Evolutionary conservation across 441 rosid species (phyloP).

Genomic region (Isatis lusitanica): DNA sequence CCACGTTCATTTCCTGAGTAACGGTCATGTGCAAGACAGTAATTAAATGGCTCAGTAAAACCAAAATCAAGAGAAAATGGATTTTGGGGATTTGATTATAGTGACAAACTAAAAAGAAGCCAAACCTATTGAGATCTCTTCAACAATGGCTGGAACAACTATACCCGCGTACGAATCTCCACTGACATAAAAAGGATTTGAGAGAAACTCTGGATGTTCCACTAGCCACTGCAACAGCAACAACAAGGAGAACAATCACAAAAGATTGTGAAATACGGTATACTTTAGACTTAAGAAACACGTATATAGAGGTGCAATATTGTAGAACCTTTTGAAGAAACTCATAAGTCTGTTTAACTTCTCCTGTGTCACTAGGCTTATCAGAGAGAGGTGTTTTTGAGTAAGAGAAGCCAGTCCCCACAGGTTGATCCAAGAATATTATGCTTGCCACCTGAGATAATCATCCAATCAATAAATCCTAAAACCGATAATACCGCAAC

Average conservation of each 20-base stretch:
- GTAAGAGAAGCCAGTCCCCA: constrained; percentile 66
- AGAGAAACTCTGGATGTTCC: constrained; percentile 48
- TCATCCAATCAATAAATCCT: neutral
- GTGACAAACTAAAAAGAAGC: too few species aligned
- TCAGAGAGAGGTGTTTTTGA: constrained; percentile 33
- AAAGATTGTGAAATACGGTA: neutral
- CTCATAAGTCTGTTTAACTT: constrained; percentile 37
- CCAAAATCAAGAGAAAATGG: too few species aligned
- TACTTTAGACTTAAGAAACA: neutral
- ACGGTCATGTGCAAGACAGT: neutral
- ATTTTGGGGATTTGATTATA: too few species aligned
- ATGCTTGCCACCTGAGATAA: constrained; percentile 49
- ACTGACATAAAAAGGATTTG: constrained; percentile 51
- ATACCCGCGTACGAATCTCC: constrained; percentile 77
- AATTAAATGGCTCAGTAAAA: neutral
- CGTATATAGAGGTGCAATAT: neutral
- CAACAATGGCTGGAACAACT: constrained; percentile 46
- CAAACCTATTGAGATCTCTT: constrained; percentile 29
- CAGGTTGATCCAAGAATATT: constrained; percentile 65
- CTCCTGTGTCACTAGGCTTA: constrained; percentile 41
- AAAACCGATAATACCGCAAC: neutral
- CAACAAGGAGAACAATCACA: neutral
- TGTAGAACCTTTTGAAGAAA: constrained; percentile 49
- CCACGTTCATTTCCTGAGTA: constrained; percentile 51
- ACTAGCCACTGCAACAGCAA: constrained; percentile 51